Evolutionary conservation across 2,329 filamentous ascomycete species (phyloP), one percentile per base, ranked within the genome.

Genomic region (Mariannaea elegans): DNA sequence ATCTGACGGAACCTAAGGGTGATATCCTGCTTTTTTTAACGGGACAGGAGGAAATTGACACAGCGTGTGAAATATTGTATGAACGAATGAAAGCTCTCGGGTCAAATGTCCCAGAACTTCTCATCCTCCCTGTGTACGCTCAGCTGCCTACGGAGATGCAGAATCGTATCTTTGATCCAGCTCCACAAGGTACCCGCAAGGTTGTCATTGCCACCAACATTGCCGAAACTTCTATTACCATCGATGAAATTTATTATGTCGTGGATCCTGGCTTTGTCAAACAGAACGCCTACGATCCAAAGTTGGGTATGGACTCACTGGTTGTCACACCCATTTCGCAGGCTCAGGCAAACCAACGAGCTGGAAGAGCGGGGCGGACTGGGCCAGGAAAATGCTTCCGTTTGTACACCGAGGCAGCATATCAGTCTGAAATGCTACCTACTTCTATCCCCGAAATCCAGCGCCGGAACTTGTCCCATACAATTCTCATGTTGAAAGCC

Each of bases 201-300:
- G 93, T 98, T 2, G 93, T 99, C 59, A 97, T 99, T 73, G 95
- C 95, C 2, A 99, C 95, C 32, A 99, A 99, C 70, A 99, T 99
- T 71, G 95, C 95, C 1, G 95, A 99, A 74, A 99, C 95, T 0
- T 97, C 93, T 54, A 95, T 99, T 72, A 99, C 95, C 0, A 98
- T 99, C 65, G 95, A 99, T 73, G 91, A 94, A 47, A 97, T 99
- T 66, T 97, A 94, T 79, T 98, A 97, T 72, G 96, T 99, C 16
- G 89, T 99, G 14, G 95, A 99, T 71, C 94, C 95, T 2, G 95
- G 95, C 2, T 99, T 98, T 68, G 94, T 97, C 62, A 99, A 99
- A 80, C 94, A 98, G 73, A 97, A 95, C 67, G 94, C 92, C 2
- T 99, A 97, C 73, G 94, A 99, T 72, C 92, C 94, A 0, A 98